Base-by-base conservation (phyloP, 257 asterid genomes). In the Buddleja alternifolia region DNA sequence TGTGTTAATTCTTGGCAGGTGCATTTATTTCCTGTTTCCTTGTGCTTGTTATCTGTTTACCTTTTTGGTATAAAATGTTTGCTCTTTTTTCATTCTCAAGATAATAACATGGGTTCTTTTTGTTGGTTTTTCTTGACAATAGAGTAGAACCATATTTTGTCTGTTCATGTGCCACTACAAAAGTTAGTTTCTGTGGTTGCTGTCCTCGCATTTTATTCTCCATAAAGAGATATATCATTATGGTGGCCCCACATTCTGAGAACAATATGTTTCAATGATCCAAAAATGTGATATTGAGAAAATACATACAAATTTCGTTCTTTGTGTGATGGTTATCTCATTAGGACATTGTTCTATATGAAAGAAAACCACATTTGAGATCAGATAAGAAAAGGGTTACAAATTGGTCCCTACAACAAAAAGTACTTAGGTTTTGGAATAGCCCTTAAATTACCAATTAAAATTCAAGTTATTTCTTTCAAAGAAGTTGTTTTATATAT, bases 1-100 rank as follows among this genome's bases (percentile, higher is more conserved):
- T 93, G 99, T 83, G 83, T 93, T 72, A 93, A 93, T 82, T 83
- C 97, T 70, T 93, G 99, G 99, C 99, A 93, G 97, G 98, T 87
- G 69, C 78, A 34, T 72, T 40, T 8, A n/a, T 67, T 66, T 42
- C 32, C 48, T 59, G 16, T 56, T 60, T 53, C 45, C 32, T n/a
- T 10, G 24, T 19, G 59, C 39, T 47, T 61, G 0, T 75, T 9
- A 37, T 77, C 48, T 24, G 9, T 51, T 16, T 17, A 56, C 37
- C 63, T 65, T 20, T 71, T 50, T 34, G 67, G 61, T 37, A 12
- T 47, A 32, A 25, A 2, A 40, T 40, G 44, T 16, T 37, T 10
- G 12, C 24, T 23, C 44, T 34, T 62, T 47, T 50, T n/a, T 51
- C 21, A 29, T 34, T 61, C 36, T 44, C 10, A 29, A 60, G 61